Evolutionary conservation across 225 moss, liverwort and hornwort genomes (phyloP).

Genomic region (Straminergon stramineum): DNA sequence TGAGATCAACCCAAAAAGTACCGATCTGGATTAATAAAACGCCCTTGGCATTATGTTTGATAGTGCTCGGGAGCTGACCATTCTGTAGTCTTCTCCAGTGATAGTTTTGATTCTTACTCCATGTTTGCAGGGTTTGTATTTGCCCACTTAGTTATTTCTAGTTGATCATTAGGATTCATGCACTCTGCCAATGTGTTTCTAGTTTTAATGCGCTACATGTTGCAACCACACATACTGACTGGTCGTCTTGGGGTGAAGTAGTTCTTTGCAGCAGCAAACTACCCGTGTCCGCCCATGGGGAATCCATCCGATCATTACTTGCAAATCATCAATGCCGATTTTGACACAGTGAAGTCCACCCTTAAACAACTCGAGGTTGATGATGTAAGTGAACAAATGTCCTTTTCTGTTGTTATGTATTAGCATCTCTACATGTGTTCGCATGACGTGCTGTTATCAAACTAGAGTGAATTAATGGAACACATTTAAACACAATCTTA

Average conservation of each 20-base stretch:
- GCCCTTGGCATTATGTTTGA: background rate
- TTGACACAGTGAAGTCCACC: slow-evolving; percentile 30
- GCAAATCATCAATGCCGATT: slow-evolving; percentile 42
- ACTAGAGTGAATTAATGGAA: background rate
- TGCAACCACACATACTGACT: background rate
- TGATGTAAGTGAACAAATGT: background rate
- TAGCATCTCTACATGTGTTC: background rate
- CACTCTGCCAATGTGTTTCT: background rate
- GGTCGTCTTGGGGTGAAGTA: background rate
- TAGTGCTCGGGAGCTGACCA: background rate
- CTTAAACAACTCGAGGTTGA: slow-evolving; percentile 8
- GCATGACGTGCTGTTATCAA: background rate
- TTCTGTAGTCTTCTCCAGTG: background rate
- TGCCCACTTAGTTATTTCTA: background rate
- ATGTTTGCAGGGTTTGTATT: background rate
- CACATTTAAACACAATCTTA: background rate
- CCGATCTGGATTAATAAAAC: background rate
- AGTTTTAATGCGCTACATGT: background rate
- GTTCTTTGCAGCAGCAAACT: slow-evolving; percentile 32
- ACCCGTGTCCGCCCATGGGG: slow-evolving; percentile 35
- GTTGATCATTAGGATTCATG: background rate
- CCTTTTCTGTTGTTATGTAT: background rate
- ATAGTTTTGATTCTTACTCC: background rate
- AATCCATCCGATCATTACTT: slow-evolving; percentile 53
- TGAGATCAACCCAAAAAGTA: background rate